Conservation (phyloP, 176 grass and related monocot species). For the Phoenix roebelenii region DNA sequence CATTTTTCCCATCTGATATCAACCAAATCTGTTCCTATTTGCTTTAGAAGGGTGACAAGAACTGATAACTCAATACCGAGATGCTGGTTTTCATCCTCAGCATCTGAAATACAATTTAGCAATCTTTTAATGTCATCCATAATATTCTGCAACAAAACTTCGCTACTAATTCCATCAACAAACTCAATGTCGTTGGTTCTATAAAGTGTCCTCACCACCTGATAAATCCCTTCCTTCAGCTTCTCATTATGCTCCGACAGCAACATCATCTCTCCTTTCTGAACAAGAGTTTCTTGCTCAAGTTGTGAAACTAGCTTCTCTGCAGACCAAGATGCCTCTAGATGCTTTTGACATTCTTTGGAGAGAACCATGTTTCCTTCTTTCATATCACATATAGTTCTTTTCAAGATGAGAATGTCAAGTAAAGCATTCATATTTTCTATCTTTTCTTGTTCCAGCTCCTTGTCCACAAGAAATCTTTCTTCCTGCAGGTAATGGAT, state of each 20-base stretch:
- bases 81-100: constrained; percentile 41
- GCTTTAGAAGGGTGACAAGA: constrained; percentile 43
- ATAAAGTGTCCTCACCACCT: constrained; percentile 47
- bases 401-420: constrained; percentile 51
- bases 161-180: constrained; percentile 37
- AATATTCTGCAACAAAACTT: constrained; percentile 51
- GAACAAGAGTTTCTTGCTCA: constrained; percentile 41
- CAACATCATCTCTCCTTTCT: constrained; percentile 30
- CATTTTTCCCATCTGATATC: constrained; percentile 49
- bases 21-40: constrained; percentile 53
- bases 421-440: constrained; percentile 37
- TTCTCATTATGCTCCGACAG: constrained; percentile 45
- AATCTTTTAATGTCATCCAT: constrained; percentile 42
- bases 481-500: constrained; percentile 44
- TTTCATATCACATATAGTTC: background rate
- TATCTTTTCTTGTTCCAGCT: constrained; percentile 50
- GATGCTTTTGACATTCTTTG: constrained; percentile 17
- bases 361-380: background rate
- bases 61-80: constrained; percentile 55
- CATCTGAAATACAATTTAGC: constrained; percentile 44
- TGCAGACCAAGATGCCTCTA: constrained; percentile 29
- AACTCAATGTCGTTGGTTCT: constrained; percentile 36
- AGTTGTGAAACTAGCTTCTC: constrained; percentile 52
- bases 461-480: constrained; percentile 28
- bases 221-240: constrained; percentile 49